These are phyloP conservation scores for Juncus effusus DNA, from an alignment of 176 grass and related monocot species.

Conservation along the genomic window DNA sequence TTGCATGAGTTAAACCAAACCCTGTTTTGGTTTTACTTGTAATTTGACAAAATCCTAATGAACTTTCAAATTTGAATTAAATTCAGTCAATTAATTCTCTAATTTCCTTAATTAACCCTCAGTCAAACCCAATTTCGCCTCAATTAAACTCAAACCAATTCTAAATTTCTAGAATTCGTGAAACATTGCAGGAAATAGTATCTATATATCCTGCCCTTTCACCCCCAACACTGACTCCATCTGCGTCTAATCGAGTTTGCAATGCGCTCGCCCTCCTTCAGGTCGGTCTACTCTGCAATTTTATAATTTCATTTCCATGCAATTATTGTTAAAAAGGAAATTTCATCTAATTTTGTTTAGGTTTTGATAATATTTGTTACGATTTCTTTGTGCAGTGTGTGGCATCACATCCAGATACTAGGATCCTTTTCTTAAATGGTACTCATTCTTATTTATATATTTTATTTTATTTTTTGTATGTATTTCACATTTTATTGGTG, in stretches of 20 bases:
- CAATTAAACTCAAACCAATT: not conserved
- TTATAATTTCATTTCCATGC: slow-evolving; percentile 11
- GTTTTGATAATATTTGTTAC: slow-evolving; percentile 5
- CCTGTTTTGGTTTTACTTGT: not conserved
- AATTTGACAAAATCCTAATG: not conserved
- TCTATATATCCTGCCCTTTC: slow-evolving; percentile 68
- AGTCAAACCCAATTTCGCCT: not conserved
- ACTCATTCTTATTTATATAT: slow-evolving; percentile 18
- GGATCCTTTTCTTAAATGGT: slow-evolving; percentile 67
- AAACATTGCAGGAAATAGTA: slow-evolving; percentile 62
- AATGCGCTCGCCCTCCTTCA: slow-evolving; percentile 80
- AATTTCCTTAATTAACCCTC: not conserved
- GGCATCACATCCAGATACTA: slow-evolving; percentile 72
- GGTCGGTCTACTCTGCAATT: slow-evolving; percentile 31
- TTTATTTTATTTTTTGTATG: slow-evolving; percentile 6
- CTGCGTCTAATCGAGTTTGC: slow-evolving; percentile 65
- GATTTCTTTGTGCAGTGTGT: slow-evolving; percentile 49
- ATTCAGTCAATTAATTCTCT: not conserved
- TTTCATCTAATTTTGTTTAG: slow-evolving; percentile 7
- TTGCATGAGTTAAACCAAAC: not conserved
- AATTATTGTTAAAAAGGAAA: slow-evolving; percentile 4
- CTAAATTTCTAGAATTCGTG: slow-evolving; percentile 4
- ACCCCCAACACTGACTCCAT: slow-evolving; percentile 45
- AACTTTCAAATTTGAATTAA: not conserved
- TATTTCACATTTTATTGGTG: slow-evolving; percentile 3